A percentile compares a stretch with the other conserved stretches of the same genome.
phyloP scores from a whole-genome alignment of 2,329 filamentous ascomycete species.

The Stachybotrys chlorohalonatus region DNA sequence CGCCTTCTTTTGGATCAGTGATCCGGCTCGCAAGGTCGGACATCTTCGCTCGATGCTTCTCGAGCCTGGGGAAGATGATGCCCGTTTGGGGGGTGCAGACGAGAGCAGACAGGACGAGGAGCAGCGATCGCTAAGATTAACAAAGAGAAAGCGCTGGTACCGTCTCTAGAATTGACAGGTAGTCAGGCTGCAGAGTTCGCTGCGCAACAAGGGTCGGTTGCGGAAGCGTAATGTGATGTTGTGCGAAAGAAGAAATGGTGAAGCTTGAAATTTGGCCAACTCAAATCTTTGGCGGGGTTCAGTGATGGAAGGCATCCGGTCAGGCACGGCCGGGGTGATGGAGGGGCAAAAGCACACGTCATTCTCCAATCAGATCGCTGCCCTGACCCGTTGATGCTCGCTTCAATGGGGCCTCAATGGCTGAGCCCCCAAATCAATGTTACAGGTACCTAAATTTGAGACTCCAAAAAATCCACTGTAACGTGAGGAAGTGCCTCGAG shows the following conservation, averaged over 20 bases:
- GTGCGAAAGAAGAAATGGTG: not conserved
- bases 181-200: too few species aligned
- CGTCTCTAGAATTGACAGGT: too few species aligned
- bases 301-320: constrained; percentile 1
- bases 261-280: not conserved
- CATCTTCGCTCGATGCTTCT: constrained; percentile 19
- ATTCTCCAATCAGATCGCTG: not conserved
- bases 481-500: too few species aligned
- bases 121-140: too few species aligned
- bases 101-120: not conserved
- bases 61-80: not conserved
- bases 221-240: too few species aligned
- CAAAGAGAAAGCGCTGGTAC: too few species aligned
- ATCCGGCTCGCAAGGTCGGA: constrained; percentile 43
- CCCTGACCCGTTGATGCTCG: not conserved
- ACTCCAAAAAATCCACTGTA: too few species aligned
- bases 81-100: not conserved
- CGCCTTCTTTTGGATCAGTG: constrained; percentile 30
- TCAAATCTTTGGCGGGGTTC: not conserved
- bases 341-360: constrained; percentile 1
- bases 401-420: too few species aligned
- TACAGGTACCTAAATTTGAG: too few species aligned
- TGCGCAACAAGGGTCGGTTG: too few species aligned
- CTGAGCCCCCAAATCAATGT: too few species aligned
- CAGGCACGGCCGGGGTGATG: constrained; percentile 7